Evolutionary conservation across 2,329 filamentous ascomycete genomes (phyloP).

Genomic region (Nemania diffusa): DNA sequence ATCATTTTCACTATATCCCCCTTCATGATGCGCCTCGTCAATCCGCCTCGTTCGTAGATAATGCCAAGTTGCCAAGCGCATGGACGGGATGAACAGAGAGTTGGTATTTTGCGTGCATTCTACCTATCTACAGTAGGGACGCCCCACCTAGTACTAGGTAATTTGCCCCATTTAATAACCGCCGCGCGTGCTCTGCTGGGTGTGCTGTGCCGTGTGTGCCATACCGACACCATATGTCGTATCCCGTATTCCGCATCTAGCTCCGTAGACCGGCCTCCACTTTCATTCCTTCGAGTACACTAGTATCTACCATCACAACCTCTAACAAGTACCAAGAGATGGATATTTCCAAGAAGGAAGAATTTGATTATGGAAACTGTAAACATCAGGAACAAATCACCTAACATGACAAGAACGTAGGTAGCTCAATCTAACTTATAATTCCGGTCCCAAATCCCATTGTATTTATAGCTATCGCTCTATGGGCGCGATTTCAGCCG

Average conservation of each 20-base stretch:
- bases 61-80: background rate
- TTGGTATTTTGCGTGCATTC: too few relatives aligned
- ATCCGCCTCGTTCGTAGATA: background rate
- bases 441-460: constrained; percentile 4
- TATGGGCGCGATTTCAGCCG: background rate
- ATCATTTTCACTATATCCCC: background rate
- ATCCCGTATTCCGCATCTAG: background rate
- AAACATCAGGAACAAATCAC: background rate
- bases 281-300: too few relatives aligned
- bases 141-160: too few relatives aligned
- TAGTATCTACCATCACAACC: too few relatives aligned
- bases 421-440: background rate
- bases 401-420: background rate
- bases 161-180: too few relatives aligned
- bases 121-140: too few relatives aligned
- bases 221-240: too few relatives aligned
- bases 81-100: too few relatives aligned
- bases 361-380: background rate
- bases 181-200: too few relatives aligned
- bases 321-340: too few relatives aligned
- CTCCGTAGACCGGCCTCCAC: background rate
- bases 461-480: constrained; percentile 6
- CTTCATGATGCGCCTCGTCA: background rate
- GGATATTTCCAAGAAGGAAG: too few relatives aligned
- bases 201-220: too few relatives aligned